Evolutionary conservation across 495 filamentous ascomycete species (phyloP).

Genomic region (Xylaria cubensis): DNA sequence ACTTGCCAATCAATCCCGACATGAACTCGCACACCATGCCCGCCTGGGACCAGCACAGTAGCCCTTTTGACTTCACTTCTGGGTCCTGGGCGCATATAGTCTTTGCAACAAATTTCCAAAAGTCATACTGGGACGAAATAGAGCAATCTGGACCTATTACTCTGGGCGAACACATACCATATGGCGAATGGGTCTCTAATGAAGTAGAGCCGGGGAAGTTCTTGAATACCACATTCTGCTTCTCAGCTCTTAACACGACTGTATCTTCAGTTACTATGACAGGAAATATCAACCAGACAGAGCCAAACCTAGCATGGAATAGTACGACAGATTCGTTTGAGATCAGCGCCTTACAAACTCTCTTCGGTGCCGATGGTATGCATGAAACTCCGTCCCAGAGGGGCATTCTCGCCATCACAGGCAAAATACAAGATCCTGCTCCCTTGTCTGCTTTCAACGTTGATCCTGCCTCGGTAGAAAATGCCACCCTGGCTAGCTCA

Average conservation of each 20-base stretch:
- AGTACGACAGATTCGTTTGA: neutral
- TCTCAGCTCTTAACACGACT: neutral
- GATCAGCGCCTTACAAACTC: neutral
- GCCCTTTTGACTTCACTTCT: neutral
- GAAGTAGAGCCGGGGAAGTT: neutral
- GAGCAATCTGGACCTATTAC: neutral
- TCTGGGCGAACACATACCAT: neutral
- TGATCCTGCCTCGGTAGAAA: neutral
- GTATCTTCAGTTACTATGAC: neutral
- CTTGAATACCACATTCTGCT: neutral
- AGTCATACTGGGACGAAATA: neutral
- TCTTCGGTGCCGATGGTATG: neutral
- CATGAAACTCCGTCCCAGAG: neutral
- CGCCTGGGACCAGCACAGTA: neutral
- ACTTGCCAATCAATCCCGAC: neutral
- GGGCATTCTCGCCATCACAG: neutral
- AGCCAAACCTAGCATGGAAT: neutral
- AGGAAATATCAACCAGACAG: neutral
- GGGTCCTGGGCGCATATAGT: neutral
- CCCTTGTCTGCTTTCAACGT: neutral
- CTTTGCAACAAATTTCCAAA: constrained; percentile 2
- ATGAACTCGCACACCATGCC: neutral
- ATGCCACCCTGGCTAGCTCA: neutral
- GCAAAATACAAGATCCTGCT: neutral
- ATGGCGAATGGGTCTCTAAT: constrained; percentile 1